A percentile compares a stretch with the other conserved stretches of the same genome.
phyloP scores from a whole-genome alignment of 176 grass and related monocot genomes.

The Eremochloa ophiuroides region DNA sequence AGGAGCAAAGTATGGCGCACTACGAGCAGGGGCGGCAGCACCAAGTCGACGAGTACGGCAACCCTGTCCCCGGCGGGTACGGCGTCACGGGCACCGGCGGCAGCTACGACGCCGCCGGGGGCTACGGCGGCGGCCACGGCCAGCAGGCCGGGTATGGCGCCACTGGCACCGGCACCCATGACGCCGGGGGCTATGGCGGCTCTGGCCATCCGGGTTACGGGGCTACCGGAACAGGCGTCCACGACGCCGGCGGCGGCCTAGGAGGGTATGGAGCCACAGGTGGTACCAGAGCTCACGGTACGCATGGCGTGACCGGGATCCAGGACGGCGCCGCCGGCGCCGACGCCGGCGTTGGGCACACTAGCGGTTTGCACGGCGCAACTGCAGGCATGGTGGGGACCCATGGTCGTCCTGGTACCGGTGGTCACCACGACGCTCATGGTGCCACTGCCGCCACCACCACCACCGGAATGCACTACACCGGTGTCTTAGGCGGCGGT shows the following conservation, averaged over 20 bases:
- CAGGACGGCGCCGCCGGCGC: not conserved
- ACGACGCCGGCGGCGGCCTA: not conserved
- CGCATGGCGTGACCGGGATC: not conserved
- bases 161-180: constrained; percentile 18
- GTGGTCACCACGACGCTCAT: not conserved
- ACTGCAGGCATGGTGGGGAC: not conserved
- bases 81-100: not conserved
- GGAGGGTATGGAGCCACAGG: not conserved
- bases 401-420: not conserved
- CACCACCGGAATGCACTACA: not conserved
- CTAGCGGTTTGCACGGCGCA: not conserved
- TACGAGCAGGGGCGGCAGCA: not conserved
- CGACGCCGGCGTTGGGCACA: not conserved
- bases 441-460: not conserved
- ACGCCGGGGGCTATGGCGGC: not conserved
- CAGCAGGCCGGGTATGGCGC: constrained; percentile 17
- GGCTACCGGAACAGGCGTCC: constrained; percentile 2
- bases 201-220: not conserved
- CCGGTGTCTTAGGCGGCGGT: not conserved
- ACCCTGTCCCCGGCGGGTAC: not conserved
- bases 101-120: not conserved
- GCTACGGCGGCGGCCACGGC: not conserved
- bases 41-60: constrained; percentile 34
- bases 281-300: not conserved
- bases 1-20: not conserved